phyloP scores from a whole-genome alignment of 768 basidiomycete species.

The Lenzites betulinus region DNA sequence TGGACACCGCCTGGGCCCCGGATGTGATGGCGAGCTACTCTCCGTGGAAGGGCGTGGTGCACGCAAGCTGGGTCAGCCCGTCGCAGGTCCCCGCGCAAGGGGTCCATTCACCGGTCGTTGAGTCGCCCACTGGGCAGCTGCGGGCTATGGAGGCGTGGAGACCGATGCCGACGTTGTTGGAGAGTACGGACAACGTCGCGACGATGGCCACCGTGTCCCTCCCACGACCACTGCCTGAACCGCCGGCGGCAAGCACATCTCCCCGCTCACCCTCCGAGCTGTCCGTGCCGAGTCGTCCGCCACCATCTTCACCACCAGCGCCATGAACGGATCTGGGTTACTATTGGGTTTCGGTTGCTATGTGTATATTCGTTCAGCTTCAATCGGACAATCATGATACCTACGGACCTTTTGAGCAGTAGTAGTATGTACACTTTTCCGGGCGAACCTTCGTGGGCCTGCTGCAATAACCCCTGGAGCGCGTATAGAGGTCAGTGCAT shows the following conservation, averaged over 20 bases:
- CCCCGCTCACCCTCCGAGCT: not conserved
- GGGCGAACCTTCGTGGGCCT: no score
- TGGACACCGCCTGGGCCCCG: conserved; percentile 15
- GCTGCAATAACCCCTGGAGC: no score
- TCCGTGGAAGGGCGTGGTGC: conserved; percentile 15
- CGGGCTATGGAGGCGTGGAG: conserved; percentile 16
- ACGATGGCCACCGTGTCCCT: not conserved
- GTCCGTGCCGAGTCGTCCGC: not conserved
- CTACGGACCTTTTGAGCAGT: not conserved
- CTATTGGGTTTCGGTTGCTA: not conserved
- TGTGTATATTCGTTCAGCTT: not conserved
- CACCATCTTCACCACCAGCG: not conserved
- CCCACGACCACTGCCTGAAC: not conserved
- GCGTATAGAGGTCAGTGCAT: no score
- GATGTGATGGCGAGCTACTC: conserved; percentile 19
- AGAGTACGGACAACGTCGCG: not conserved
- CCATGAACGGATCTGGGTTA: not conserved
- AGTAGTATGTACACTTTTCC: not conserved
- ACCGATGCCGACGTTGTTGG: conserved; percentile 18
- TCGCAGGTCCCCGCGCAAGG: not conserved
- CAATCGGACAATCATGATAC: no score
- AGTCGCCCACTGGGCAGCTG: conserved; percentile 13
- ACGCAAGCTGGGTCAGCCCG: not conserved
- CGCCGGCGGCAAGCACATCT: not conserved
- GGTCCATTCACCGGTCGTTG: not conserved